Base-by-base conservation (phyloP, 345 rosid genomes). In the Stellera chamaejasme region DNA sequence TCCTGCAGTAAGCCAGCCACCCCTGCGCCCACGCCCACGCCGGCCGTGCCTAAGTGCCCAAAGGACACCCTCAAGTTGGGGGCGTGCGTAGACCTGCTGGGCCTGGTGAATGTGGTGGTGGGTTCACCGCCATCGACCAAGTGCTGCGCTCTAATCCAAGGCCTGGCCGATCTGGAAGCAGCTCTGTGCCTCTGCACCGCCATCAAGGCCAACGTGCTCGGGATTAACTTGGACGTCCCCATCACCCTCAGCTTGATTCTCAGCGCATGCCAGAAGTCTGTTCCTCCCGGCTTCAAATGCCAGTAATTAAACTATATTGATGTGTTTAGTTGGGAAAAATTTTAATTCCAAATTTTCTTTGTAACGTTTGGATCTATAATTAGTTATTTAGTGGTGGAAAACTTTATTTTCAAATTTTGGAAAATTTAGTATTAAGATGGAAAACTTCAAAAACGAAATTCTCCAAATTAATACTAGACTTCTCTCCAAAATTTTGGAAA, bases 131-230 rank as follows among this genome's bases (percentile, higher is more conserved):
- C 79, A 10, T 49, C 74, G 6, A 63, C 47, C 65, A 41, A 67
- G 13, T 82, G 87, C 67, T 82, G 87, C 47, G 52, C 80, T 8
- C 3, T 82, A 57, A 52, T 82, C 2, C 1, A 14, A 39, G 87
- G 83, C 1, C 45, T 76, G 56, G 78, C 7, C 1, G 73, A 78
- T 43, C 5, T 68, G 55, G 87, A 82, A 43, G 84, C 52, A 45
- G 82, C 82, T 12, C 4, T 63, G 52, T 78, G 87, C 66, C 70
- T 79, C 6, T 79, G 80, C 71, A 32, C 69, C 15, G 80, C 77
- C 44, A 65, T 79, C 39, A 79, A 82, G 65, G 87, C 79, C 23
- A 76, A 61, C 26, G 66, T 79, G 42, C 80, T 82, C 11, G 87
- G 82, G 26, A 62, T 70, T 43, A 53, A 74, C 51, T 54, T 82